Conservation (phyloP, 345 rosid species). For the Populus alba region DNA sequence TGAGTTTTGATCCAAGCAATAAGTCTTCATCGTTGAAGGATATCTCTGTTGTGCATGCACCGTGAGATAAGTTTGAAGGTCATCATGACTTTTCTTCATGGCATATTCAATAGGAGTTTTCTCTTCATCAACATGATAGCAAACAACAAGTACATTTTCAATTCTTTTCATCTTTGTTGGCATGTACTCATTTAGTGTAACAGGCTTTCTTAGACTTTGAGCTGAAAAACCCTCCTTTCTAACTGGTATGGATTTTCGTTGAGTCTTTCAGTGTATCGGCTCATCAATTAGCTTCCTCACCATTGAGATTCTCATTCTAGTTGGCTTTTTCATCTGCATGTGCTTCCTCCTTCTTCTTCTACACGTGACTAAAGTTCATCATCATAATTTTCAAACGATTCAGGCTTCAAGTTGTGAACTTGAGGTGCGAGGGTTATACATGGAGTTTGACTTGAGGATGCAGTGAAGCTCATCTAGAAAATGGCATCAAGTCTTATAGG, state of each 20-base stretch:
- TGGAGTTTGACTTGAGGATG: background rate
- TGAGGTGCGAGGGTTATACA: background rate
- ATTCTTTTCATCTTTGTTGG: background rate
- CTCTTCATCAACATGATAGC: background rate
- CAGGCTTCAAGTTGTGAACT: background rate
- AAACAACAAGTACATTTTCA: background rate
- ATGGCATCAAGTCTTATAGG: background rate
- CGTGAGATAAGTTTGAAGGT: background rate
- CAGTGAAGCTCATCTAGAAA: background rate
- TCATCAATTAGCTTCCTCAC: background rate
- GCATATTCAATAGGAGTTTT: background rate
- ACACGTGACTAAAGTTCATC: background rate
- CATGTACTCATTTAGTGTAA: background rate
- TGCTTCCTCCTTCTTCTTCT: background rate
- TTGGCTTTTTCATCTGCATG: background rate
- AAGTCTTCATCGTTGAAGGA: background rate
- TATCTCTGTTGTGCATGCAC: background rate
- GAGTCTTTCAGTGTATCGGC: too few species aligned
- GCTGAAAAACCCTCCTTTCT: background rate
- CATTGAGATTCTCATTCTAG: background rate
- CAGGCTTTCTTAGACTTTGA: background rate
- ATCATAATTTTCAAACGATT: background rate
- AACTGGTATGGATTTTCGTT: background rate
- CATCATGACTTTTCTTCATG: background rate
- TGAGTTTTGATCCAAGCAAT: background rate